These are phyloP conservation scores for Tricholoma sp. DNA, from an alignment of 768 basidiomycete species.

Conservation along the genomic window DNA sequence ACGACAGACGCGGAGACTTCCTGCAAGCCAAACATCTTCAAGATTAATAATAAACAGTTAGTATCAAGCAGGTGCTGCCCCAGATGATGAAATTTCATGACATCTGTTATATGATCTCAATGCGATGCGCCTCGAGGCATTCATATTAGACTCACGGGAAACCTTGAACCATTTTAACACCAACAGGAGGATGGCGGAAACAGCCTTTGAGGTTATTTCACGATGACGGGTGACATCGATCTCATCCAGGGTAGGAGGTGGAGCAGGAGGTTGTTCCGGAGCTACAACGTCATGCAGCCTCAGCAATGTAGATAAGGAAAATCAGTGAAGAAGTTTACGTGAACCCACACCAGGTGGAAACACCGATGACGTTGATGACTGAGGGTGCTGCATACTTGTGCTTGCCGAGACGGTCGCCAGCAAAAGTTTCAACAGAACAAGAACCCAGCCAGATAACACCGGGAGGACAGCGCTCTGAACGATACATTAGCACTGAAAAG, in stretches of 20 bases:
- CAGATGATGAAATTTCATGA: constrained; percentile 98
- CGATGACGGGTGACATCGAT: constrained; percentile 92
- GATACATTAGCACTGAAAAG: background rate
- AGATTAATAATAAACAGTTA: constrained; percentile 86
- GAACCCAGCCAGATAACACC: constrained; percentile 82
- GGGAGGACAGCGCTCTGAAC: constrained; percentile 77
- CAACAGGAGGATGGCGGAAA: constrained; percentile 88
- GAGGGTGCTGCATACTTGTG: constrained; percentile 55
- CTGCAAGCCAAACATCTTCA: constrained; percentile 98
- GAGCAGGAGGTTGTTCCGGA: constrained; percentile 55
- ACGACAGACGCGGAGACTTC: constrained; percentile 82
- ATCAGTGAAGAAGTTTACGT: constrained; percentile 35
- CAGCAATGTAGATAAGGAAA: background rate
- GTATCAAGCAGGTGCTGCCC: constrained; percentile 95
- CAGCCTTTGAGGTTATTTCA: constrained; percentile 95
- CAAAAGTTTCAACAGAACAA: constrained; percentile 88
- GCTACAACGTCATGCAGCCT: constrained; percentile 28
- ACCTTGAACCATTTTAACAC: constrained; percentile 98
- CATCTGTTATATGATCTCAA: constrained; percentile 47
- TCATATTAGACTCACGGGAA: constrained; percentile 64
- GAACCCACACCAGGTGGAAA: constrained; percentile 71
- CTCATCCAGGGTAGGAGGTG: constrained; percentile 81
- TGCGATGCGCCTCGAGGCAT: background rate
- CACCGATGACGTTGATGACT: constrained; percentile 60
- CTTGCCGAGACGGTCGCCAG: constrained; percentile 90